A percentile compares a stretch with the other conserved stretches of the same genome.
Evolutionary conservation across 1,284 basidiomycete species (phyloP).

Genomic region (Vanrija sp.): DNA sequence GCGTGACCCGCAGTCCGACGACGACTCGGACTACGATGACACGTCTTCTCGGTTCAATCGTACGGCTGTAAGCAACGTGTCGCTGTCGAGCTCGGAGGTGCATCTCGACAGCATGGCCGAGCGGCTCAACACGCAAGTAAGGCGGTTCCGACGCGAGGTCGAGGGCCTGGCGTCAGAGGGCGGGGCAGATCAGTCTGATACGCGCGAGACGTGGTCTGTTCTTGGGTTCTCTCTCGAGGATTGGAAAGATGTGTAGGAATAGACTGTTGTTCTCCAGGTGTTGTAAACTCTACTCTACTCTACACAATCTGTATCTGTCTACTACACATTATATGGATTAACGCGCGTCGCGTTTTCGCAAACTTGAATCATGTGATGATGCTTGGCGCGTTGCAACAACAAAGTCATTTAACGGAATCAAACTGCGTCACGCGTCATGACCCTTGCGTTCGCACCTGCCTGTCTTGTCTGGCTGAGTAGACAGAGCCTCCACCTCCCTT

Average conservation of each 20-base stretch:
- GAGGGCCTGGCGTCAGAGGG: constrained; percentile 50
- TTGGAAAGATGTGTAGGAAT: constrained; percentile 57
- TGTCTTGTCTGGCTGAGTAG: too few species aligned
- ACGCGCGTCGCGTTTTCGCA: too few species aligned
- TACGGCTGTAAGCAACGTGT: constrained; percentile 26
- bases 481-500: too few species aligned
- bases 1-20: constrained; percentile 15
- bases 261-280: neutral
- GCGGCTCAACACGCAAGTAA: constrained; percentile 66
- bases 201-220: constrained; percentile 59
- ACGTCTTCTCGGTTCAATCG: constrained; percentile 46
- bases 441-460: neutral
- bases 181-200: constrained; percentile 54
- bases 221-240: constrained; percentile 73
- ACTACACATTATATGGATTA: too few species aligned
- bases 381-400: too few species aligned
- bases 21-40: constrained; percentile 55
- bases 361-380: too few species aligned
- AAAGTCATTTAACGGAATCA: too few species aligned
- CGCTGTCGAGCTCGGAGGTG: constrained; percentile 1
- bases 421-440: neutral
- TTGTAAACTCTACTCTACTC: too few species aligned
- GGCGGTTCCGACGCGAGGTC: constrained; percentile 52
- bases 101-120: constrained; percentile 59
- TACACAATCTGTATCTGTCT: too few species aligned